These are phyloP conservation scores for Aureobasidium lini DNA, from an alignment of 2,329 filamentous ascomycete genomes.

Conservation along the genomic window DNA sequence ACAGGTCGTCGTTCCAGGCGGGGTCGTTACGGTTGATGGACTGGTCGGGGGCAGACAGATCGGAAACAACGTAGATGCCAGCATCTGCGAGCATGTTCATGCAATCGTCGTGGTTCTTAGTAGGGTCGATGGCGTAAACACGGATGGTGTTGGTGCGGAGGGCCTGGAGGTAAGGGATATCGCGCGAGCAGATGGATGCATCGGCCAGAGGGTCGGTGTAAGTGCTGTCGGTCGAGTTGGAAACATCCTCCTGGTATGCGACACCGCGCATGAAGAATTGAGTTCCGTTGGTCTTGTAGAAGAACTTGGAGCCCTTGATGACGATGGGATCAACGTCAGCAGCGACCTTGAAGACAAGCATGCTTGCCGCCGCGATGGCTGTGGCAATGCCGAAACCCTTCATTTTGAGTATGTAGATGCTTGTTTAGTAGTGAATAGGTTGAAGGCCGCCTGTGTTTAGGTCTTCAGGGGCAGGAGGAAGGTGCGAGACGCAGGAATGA, in stretches of 20 bases:
- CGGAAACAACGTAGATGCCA: constrained; percentile 92
- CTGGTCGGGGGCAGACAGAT: constrained; percentile 69
- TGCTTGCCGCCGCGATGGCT: constrained; percentile 43
- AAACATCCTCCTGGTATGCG: constrained; percentile 79
- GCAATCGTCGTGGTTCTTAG: constrained; percentile 68
- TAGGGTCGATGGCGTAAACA: constrained; percentile 86
- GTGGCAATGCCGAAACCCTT: constrained; percentile 35
- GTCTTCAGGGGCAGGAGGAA: background rate
- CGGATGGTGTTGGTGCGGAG: constrained; percentile 88
- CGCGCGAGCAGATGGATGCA: constrained; percentile 63
- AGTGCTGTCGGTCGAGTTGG: constrained; percentile 40
- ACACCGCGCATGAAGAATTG: constrained; percentile 87
- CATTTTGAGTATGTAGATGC: constrained; percentile 6
- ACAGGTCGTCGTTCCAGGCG: constrained; percentile 71
- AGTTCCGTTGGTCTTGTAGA: constrained; percentile 72
- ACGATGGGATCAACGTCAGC: constrained; percentile 57
- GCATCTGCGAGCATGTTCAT: constrained; percentile 75
- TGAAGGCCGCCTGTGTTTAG: background rate
- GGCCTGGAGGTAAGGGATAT: constrained; percentile 71
- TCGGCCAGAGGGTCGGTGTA: constrained; percentile 83
- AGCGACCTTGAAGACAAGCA: constrained; percentile 42
- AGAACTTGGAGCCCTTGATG: constrained; percentile 82
- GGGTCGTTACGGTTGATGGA: constrained; percentile 83
- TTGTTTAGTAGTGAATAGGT: background rate
- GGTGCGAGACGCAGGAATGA: constrained; percentile 1